Evolutionary conservation across 2,329 filamentous ascomycete genomes (phyloP).

Genomic region (Dothistroma pini): DNA sequence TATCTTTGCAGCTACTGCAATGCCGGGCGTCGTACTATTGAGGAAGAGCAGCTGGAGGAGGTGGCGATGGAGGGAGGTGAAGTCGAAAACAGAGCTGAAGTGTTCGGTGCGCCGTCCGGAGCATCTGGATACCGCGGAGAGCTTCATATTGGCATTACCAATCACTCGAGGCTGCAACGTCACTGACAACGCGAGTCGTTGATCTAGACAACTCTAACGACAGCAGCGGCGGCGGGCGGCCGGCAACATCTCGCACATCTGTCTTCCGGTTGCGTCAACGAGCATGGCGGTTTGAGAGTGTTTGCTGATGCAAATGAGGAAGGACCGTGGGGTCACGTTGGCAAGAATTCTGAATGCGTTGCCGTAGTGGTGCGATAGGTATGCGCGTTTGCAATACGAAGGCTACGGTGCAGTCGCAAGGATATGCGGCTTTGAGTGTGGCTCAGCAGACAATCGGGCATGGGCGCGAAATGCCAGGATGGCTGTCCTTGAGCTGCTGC

Average conservation of each 20-base stretch:
- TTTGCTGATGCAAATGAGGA: neutral
- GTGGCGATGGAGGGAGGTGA: neutral
- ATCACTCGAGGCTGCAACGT: neutral
- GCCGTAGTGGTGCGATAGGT: neutral
- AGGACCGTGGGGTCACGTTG: neutral
- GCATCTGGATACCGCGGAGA: neutral
- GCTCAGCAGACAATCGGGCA: neutral
- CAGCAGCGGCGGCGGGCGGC: neutral
- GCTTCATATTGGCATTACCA: neutral
- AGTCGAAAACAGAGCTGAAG: neutral
- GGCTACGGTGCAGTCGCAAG: neutral
- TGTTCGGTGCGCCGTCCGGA: neutral
- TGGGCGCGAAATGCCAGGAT: neutral
- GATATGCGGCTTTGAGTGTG: neutral
- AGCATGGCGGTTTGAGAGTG: neutral
- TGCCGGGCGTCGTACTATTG: neutral
- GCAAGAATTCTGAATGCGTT: neutral
- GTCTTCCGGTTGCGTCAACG: neutral
- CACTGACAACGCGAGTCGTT: neutral
- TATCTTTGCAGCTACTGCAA: neutral
- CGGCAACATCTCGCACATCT: neutral
- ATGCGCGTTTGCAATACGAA: neutral
- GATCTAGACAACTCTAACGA: neutral
- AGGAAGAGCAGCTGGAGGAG: neutral
- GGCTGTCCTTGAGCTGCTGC: neutral